Evolutionary conservation across 331 rosid species (phyloP).

Genomic region (Quercus tomentella): DNA sequence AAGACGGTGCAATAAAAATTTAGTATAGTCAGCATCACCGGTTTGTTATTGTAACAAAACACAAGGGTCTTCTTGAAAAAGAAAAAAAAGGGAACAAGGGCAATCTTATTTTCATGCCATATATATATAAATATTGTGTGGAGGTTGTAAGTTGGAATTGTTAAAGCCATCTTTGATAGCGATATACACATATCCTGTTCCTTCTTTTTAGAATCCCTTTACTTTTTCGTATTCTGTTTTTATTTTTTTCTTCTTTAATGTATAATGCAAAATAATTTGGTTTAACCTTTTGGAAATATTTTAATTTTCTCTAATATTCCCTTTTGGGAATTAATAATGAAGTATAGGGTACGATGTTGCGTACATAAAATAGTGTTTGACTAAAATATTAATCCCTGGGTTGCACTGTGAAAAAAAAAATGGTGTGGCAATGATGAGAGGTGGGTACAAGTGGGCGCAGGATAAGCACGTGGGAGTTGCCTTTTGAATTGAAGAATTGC

Average conservation of each 20-base stretch:
- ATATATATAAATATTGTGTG: background rate
- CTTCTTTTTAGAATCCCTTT: slow-evolving; percentile 6
- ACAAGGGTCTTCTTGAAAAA: background rate
- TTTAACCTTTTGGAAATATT: background rate
- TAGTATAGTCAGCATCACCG: no score
- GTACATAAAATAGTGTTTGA: slow-evolving; percentile 59
- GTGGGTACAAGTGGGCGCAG: slow-evolving; percentile 64
- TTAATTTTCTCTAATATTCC: slow-evolving; percentile 11
- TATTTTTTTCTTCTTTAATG: slow-evolving; percentile 12
- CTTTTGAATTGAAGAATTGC: slow-evolving; percentile 69
- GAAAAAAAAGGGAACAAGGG: background rate
- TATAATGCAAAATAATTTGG: background rate
- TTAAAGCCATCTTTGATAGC: slow-evolving; percentile 29
- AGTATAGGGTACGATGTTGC: slow-evolving; percentile 33
- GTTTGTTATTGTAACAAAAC: slow-evolving; percentile 14
- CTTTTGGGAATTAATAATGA: slow-evolving; percentile 20
- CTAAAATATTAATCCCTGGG: slow-evolving; percentile 36
- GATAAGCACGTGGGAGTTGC: slow-evolving; percentile 90
- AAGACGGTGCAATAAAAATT: no score
- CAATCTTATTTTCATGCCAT: background rate
- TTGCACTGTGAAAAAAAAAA: slow-evolving; percentile 15
- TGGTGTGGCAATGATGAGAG: slow-evolving; percentile 61
- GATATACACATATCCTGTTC: slow-evolving; percentile 31
- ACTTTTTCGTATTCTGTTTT: background rate
- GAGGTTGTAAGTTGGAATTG: slow-evolving; percentile 20